These are phyloP conservation scores for Suillus brevipes DNA, from an alignment of 768 basidiomycete genomes.

Conservation along the genomic window DNA sequence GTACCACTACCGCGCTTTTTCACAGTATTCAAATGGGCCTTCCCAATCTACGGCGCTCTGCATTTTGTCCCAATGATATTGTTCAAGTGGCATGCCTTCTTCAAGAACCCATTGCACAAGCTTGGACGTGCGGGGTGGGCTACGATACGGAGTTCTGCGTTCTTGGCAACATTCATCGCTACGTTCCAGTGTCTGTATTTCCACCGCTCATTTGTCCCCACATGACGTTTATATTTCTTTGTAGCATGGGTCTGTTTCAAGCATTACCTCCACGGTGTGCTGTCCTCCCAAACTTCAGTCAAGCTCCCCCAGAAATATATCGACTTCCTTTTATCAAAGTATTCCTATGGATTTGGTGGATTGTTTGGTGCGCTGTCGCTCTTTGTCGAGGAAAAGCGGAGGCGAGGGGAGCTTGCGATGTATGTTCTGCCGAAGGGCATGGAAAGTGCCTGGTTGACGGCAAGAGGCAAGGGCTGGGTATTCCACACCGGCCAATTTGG, in stretches of 20 bases:
- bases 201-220: not conserved
- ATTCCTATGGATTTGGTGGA: conserved; percentile 74
- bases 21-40: conserved; percentile 80
- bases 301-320: conserved; percentile 48
- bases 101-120: conserved; percentile 65
- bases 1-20: conserved; percentile 62
- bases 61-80: conserved; percentile 87
- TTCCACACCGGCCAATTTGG: conserved; percentile 70
- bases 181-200: conserved; percentile 73
- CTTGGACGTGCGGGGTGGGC: conserved; percentile 65
- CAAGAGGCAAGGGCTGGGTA: conserved; percentile 74
- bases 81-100: conserved; percentile 72
- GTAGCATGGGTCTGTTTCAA: conserved; percentile 69
- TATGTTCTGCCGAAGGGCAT: conserved; percentile 86
- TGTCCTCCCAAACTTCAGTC: conserved; percentile 39
- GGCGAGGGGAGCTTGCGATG: conserved; percentile 92
- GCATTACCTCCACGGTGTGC: conserved; percentile 51
- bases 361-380: conserved; percentile 74
- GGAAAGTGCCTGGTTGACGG: conserved; percentile 87
- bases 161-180: conserved; percentile 79
- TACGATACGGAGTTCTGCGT: conserved; percentile 81
- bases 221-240: not conserved
- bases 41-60: conserved; percentile 83
- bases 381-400: conserved; percentile 82
- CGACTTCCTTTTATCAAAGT: conserved; percentile 62